Evolutionary conservation across 163 green algal genomes (phyloP).

Genomic region (Scenedesmus sp.): DNA sequence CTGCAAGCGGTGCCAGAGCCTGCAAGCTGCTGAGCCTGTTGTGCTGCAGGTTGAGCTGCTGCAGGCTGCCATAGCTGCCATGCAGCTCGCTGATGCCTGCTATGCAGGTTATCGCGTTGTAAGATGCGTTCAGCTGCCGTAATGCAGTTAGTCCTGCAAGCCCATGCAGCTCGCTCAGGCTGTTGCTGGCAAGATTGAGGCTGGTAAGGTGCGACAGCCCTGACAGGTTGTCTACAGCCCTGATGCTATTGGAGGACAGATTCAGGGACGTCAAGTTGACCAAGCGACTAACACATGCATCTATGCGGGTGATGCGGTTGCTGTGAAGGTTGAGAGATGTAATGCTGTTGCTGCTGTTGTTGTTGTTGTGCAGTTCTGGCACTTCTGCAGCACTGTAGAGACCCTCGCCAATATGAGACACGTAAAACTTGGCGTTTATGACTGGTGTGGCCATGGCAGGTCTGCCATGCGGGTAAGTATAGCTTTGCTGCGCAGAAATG

Average conservation of each 20-base stretch:
- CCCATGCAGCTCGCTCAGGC: slow-evolving; percentile 57
- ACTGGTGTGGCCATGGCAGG: not conserved
- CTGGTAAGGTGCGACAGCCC: slow-evolving; percentile 57
- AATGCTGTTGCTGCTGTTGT: slow-evolving; percentile 3
- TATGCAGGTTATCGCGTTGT: slow-evolving; percentile 64
- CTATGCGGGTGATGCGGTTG: slow-evolving; percentile 74
- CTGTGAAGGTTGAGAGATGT: slow-evolving; percentile 79
- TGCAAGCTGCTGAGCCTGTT: slow-evolving; percentile 74
- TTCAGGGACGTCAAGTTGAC: slow-evolving; percentile 72
- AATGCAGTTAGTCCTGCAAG: slow-evolving; percentile 55
- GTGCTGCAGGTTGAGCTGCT: slow-evolving; percentile 71
- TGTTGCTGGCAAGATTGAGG: slow-evolving; percentile 84
- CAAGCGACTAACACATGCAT: slow-evolving; percentile 62
- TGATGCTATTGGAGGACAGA: slow-evolving; percentile 80
- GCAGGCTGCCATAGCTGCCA: slow-evolving; percentile 58
- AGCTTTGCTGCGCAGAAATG: not conserved
- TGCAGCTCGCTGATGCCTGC: slow-evolving; percentile 60
- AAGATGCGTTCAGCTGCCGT: slow-evolving; percentile 72
- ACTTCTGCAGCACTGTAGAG: slow-evolving; percentile 61
- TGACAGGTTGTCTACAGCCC: slow-evolving; percentile 56
- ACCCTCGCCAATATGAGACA: slow-evolving; percentile 67
- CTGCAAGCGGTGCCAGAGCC: slow-evolving; percentile 69
- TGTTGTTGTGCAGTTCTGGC: slow-evolving; percentile 61
- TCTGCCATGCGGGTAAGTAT: not conserved
- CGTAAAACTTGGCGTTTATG: not conserved